Evolutionary conservation across 768 basidiomycete genomes (phyloP).

Genomic region (Mycena olivaceomarginata): DNA sequence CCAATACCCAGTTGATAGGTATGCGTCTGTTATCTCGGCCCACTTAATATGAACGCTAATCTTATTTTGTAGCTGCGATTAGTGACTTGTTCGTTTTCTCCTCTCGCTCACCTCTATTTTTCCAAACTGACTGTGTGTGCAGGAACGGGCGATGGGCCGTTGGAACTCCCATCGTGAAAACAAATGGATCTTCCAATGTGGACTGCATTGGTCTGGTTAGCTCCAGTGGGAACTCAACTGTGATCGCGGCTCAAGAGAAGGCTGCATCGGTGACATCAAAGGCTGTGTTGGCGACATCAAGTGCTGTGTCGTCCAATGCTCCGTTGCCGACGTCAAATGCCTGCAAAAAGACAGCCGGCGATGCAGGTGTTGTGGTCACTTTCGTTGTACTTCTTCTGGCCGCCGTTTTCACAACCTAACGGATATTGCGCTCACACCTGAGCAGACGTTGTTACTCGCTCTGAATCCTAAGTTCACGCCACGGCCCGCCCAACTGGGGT

Average conservation of each 20-base stretch:
- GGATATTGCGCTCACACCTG: slow-evolving; percentile 12
- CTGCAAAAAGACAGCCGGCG: slow-evolving; percentile 46
- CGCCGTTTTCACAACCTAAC: slow-evolving; percentile 12
- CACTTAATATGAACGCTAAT: slow-evolving; percentile 10
- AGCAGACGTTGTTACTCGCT: slow-evolving; percentile 6
- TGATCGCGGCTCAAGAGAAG: slow-evolving; percentile 43
- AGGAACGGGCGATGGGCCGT: slow-evolving; percentile 62
- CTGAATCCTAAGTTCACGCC: slow-evolving; percentile 9
- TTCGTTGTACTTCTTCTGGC: slow-evolving; percentile 52
- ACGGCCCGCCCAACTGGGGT: slow-evolving; percentile 5
- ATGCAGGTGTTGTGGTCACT: slow-evolving; percentile 56
- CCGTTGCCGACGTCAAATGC: slow-evolving; percentile 24
- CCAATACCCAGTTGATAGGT: slow-evolving; percentile 60
- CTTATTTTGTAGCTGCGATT: slow-evolving; percentile 54
- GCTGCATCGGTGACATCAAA: slow-evolving; percentile 38
- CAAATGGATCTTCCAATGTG: slow-evolving; percentile 54
- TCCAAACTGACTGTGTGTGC: slow-evolving; percentile 21
- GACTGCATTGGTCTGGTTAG: slow-evolving; percentile 53
- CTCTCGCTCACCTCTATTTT: neutral
- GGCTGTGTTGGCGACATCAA: slow-evolving; percentile 8
- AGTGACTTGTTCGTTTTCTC: slow-evolving; percentile 62
- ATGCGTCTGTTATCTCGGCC: neutral
- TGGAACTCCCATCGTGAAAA: slow-evolving; percentile 53
- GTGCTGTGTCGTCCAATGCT: slow-evolving; percentile 5
- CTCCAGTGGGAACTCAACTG: slow-evolving; percentile 47